A percentile compares a stretch with the other conserved stretches of the same genome.
These are phyloP conservation scores for Mortierella alpina DNA, from an alignment of 192 early-diverging fungal genomes.

Conservation along the genomic window DNA sequence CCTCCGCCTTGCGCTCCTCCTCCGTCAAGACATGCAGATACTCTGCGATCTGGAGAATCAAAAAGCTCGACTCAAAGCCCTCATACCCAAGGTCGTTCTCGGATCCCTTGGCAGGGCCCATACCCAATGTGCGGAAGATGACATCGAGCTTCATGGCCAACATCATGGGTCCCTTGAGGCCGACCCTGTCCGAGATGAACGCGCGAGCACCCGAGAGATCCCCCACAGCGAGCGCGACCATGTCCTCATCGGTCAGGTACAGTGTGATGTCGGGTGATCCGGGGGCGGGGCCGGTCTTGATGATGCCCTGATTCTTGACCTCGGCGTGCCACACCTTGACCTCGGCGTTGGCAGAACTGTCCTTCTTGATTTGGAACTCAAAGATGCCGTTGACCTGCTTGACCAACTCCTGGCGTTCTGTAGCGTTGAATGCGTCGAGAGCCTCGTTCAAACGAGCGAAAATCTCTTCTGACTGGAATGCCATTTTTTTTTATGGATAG, in stretches of 20 bases:
- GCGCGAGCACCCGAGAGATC: conserved; percentile 85
- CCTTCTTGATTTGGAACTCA: conserved; percentile 85
- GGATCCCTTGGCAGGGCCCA: conserved; percentile 43
- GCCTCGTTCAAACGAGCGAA: conserved; percentile 76
- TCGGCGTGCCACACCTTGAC: conserved; percentile 86
- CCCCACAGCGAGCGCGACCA: conserved; percentile 86
- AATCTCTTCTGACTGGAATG: conserved; percentile 75
- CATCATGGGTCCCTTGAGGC: conserved; percentile 82
- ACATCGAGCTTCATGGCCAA: conserved; percentile 78
- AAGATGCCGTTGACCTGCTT: conserved; percentile 84
- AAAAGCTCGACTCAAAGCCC: conserved; percentile 45
- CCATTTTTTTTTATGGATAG: conserved; percentile 27
- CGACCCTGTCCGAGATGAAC: conserved; percentile 93
- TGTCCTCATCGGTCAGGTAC: conserved; percentile 80
- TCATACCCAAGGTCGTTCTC: conserved; percentile 44
- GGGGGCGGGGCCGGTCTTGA: conserved; percentile 67
- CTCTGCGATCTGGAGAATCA: conserved; percentile 46
- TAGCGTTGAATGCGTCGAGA: conserved; percentile 62
- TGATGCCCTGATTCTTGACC: conserved; percentile 58
- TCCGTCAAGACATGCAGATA: conserved; percentile 42
- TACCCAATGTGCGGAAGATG: conserved; percentile 63
- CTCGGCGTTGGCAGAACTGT: conserved; percentile 60
- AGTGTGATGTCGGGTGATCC: conserved; percentile 79
- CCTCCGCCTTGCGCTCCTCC: conserved; percentile 49
- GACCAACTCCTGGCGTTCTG: conserved; percentile 70